Percentiles rank a stretch among this genome's conserved stretches.
phyloP scores from a whole-genome alignment of 768 basidiomycete genomes.

The Galerina sulciceps region DNA sequence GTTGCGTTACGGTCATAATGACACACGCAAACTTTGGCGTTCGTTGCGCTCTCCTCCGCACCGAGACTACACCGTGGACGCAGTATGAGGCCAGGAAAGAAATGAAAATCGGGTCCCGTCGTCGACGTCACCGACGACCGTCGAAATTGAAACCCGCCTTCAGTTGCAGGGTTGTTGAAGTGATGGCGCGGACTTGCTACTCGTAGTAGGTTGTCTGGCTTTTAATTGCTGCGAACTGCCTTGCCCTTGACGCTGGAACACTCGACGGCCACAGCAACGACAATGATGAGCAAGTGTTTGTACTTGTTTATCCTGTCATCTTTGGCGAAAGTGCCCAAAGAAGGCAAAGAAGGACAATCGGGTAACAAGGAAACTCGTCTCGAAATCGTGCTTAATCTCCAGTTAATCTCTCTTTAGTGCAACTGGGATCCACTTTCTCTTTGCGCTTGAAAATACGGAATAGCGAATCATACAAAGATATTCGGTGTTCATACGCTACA shows the following conservation, averaged over 20 bases:
- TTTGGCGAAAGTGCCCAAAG: too few relatives aligned
- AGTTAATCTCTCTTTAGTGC: too few relatives aligned
- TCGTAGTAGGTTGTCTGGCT: slow-evolving; percentile 12
- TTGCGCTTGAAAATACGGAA: too few relatives aligned
- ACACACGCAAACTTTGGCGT: slow-evolving; percentile 13
- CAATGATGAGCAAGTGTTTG: slow-evolving; percentile 35
- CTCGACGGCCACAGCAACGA: slow-evolving; percentile 27
- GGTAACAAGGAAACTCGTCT: too few relatives aligned
- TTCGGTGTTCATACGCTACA: too few relatives aligned
- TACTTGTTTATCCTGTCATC: slow-evolving; percentile 21
- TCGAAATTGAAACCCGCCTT: slow-evolving; percentile 15
- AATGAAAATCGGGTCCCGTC: slow-evolving; percentile 16
- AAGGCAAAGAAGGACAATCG: too few relatives aligned
- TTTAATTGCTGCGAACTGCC: slow-evolving; percentile 19
- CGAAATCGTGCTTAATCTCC: too few relatives aligned
- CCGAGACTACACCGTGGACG: slow-evolving; percentile 15
- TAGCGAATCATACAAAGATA: too few relatives aligned
- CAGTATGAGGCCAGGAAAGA: slow-evolving; percentile 11
- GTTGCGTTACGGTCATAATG: slow-evolving; percentile 68
- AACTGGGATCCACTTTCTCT: too few relatives aligned
- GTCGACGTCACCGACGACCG: slow-evolving; percentile 21
- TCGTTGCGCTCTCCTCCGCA: slow-evolving; percentile 19
- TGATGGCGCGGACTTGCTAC: slow-evolving; percentile 9
- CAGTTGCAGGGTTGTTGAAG: slow-evolving; percentile 9
- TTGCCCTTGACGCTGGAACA: slow-evolving; percentile 26